Percentiles rank a stretch among this genome's conserved stretches.
phyloP scores from a whole-genome alignment of 2,329 filamentous ascomycete species.

The Arachnomyces sp. region DNA sequence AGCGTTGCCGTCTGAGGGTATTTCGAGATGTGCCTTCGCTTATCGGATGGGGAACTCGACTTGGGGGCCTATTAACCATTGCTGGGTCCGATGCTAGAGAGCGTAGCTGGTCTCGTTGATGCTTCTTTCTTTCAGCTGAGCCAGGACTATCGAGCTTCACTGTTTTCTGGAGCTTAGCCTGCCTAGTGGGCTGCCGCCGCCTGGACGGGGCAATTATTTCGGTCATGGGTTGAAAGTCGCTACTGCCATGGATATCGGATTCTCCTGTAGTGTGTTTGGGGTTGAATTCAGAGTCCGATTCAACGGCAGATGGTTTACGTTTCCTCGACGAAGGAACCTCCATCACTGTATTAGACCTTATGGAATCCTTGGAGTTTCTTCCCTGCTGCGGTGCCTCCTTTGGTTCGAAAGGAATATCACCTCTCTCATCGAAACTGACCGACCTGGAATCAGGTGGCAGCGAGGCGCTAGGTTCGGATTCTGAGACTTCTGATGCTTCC shows the following conservation, averaged over 20 bases:
- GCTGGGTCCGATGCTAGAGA: too few species aligned
- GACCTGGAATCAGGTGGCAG: slow-evolving; percentile 1
- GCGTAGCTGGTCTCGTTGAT: too few species aligned
- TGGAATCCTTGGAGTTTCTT: not conserved
- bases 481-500: slow-evolving; percentile 8
- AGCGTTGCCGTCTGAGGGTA: too few species aligned
- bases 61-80: not conserved
- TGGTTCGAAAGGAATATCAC: not conserved
- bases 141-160: slow-evolving; percentile 25
- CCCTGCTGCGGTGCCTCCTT: not conserved
- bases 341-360: too few species aligned
- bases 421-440: not conserved
- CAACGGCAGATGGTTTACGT: too few species aligned
- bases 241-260: too few species aligned
- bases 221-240: too few species aligned
- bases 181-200: slow-evolving; percentile 13
- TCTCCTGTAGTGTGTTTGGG: too few species aligned
- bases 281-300: too few species aligned
- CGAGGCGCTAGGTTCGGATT: slow-evolving; percentile 6
- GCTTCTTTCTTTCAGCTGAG: slow-evolving; percentile 24
- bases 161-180: slow-evolving; percentile 25
- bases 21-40: not conserved
- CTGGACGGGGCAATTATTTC: too few species aligned
- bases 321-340: too few species aligned
- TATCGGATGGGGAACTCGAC: not conserved